Base-by-base conservation (phyloP, 2,329 filamentous ascomycete species). In the Spiromastix sp. region DNA sequence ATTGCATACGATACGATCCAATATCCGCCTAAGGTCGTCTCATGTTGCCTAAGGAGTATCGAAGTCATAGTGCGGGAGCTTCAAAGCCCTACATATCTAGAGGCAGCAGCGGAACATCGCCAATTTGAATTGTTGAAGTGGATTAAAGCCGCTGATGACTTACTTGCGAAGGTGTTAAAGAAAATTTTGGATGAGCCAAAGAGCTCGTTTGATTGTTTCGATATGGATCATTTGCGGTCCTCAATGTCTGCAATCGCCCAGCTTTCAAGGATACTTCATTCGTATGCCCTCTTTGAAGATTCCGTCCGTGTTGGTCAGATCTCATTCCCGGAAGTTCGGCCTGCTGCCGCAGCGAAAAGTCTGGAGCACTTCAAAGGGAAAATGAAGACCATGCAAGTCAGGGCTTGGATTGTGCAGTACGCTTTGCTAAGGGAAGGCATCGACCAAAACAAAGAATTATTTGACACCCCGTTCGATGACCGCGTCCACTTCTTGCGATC, bases 371-470 rank as follows among this genome's bases (percentile, higher is more conserved):
- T 81, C 45, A 71, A 78, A 38, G 77, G 73, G 37, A 85, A 80
- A 50, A 65, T 96, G 28, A 78, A 85, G 26, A 86, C 96, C 47
- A 81, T 93, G 68, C 81, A 94, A 49, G 74, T 94, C 3, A 78
- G 85, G 21, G 75, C 79, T 8, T 96, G 91, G 89, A 85, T 83
- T 24, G 63, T 96, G 25, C 79, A 89, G 43, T 98, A 95, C 52
- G 73, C 75, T 0, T 62, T 95, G 34, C 58, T 95, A 28, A 82
- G 81, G 51, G 79, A 86, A 42, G 82, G 76, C 3, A 77, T 87
- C 18, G 60, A 66, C 4, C 82, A 87, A 45, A 75, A 81, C 45
- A 57, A 62, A 6, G 70, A 76, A 1, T 55, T 71, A 0, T 89
- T 86, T 47, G 65, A 75, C 3, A 71, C 68, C 4, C 72, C 79